Percentiles rank a stretch among this genome's conserved stretches.
phyloP scores from a whole-genome alignment of 2,329 filamentous ascomycete species.

The Colletotrichum sp. region DNA sequence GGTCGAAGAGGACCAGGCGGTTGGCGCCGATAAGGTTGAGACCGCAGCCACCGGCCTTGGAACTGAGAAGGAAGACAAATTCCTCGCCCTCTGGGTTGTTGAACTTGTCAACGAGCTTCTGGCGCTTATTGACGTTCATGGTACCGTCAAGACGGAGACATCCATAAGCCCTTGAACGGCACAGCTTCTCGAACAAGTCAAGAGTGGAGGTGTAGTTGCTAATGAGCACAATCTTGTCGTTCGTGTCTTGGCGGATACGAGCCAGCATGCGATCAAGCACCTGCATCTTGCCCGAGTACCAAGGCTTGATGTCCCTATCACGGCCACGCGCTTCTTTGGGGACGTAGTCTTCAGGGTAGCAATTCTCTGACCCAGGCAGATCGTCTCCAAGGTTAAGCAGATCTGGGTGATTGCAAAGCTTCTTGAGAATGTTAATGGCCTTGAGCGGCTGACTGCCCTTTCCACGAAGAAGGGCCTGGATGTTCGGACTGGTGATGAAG shows the following conservation, averaged over 20 bases:
- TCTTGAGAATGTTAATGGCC: constrained; percentile 95
- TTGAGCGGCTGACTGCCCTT: constrained; percentile 97
- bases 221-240: constrained; percentile 98
- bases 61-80: constrained; percentile 94
- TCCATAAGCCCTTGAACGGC: constrained; percentile 83
- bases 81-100: constrained; percentile 90
- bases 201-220: constrained; percentile 98
- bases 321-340: constrained; percentile 86
- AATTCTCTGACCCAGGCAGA: constrained; percentile 82
- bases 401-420: constrained; percentile 97
- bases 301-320: constrained; percentile 90
- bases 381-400: constrained; percentile 83
- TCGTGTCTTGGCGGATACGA: constrained; percentile 92
- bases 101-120: constrained; percentile 97
- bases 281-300: constrained; percentile 98
- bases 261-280: constrained; percentile 98
- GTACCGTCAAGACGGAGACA: constrained; percentile 90
- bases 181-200: constrained; percentile 91
- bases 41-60: constrained; percentile 95
- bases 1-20: constrained; percentile 93
- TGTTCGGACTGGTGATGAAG: constrained; percentile 94
- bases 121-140: constrained; percentile 96
- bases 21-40: constrained; percentile 96
- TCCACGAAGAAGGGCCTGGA: constrained; percentile 87
- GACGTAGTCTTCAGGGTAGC: constrained; percentile 85